Evolutionary conservation across 2,329 filamentous ascomycete species (phyloP), one percentile per base, ranked within the genome.

Genomic region (Neofusicoccum ribis): DNA sequence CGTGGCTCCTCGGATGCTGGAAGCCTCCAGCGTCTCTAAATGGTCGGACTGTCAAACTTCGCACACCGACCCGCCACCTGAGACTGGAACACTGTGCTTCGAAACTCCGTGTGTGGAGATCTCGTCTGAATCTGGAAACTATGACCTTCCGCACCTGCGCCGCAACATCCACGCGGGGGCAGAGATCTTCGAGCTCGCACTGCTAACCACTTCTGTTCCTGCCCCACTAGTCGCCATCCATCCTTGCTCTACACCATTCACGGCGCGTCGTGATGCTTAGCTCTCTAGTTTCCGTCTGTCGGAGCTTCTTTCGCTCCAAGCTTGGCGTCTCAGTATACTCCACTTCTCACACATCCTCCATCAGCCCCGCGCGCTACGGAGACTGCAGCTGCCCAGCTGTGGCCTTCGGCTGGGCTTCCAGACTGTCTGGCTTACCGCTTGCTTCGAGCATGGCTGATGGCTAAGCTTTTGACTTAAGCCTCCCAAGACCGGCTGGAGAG

Each of bases 301-400:
- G 23, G 27, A 15, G 7, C 39, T 20, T 12, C 4, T 44, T n/a
- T 58, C 36, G 54, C 41, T 58, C 52, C 36, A 43, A 36, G 14
- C 11, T 56, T 56, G 52, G 43, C 52, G 54, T 58, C 54, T 58
- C 54, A 58, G 15, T 20, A n/a, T 7, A 15, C 39, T 58, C 54
- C n/a, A 58, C 39, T 46, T 58, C 54, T 58, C 54, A 46, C 54
- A 58, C 54, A 27, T 20, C 36, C 23, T 36, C 54, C 54, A 34
- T 46, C 15, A 17, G 9, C 54, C 23, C 15, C 23, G 9, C 31
- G 54, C 39, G 23, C 39, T 7, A 31, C 27, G 11, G 39, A 44
- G 15, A 12, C n/a, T 7, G 9, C 23, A 31, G 39, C 54, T 20
- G 39, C 39, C 36, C 51, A 20, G 51, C 36, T n/a, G 6, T 54